These are phyloP conservation scores for Seiridium unicorne DNA, from an alignment of 2,329 filamentous ascomycete species.

Conservation along the genomic window DNA sequence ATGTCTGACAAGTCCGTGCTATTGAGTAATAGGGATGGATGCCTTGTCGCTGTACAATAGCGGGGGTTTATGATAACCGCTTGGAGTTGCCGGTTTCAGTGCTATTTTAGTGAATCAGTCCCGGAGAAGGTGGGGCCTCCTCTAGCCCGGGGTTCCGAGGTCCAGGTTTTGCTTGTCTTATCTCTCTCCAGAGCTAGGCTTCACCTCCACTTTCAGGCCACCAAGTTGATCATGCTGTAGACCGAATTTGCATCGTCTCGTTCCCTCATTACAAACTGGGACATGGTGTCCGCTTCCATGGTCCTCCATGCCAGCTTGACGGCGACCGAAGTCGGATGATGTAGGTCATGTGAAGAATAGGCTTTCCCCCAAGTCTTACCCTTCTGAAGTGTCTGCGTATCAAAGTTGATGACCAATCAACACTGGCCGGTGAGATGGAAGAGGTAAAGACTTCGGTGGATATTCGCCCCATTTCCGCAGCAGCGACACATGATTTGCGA, in stretches of 20 bases:
- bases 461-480: conserved; percentile 15
- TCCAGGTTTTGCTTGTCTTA: background rate
- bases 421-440: background rate
- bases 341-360: no score
- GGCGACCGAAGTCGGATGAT: no score
- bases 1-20: background rate
- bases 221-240: no score
- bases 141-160: background rate
- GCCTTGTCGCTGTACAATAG: background rate
- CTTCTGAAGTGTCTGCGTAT: background rate
- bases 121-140: background rate
- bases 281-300: no score
- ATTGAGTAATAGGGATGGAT: background rate
- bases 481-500: conserved; percentile 18
- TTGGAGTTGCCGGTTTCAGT: background rate
- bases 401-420: background rate
- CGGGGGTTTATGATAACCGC: background rate
- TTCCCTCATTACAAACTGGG: no score
- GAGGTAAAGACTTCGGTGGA: background rate
- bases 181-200: background rate
- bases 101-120: background rate
- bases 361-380: background rate
- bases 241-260: no score
- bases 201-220: no score
- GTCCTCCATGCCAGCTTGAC: no score